A percentile compares a stretch with the other conserved stretches of the same genome.
Conservation (phyloP, 768 basidiomycete species). For the Sarcomyxa edulis region DNA sequence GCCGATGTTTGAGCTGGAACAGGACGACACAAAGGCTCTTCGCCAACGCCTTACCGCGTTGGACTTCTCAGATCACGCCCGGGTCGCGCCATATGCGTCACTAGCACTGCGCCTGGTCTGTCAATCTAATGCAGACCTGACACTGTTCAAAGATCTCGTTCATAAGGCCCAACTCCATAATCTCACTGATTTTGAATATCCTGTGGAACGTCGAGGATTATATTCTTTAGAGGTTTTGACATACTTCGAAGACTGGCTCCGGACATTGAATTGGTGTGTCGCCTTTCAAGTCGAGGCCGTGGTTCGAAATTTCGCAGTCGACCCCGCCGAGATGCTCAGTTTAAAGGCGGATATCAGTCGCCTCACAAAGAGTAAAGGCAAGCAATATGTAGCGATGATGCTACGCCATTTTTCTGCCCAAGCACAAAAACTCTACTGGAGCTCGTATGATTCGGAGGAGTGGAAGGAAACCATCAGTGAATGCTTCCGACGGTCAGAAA, state of each 20-base stretch:
- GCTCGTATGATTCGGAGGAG: constrained; percentile 19
- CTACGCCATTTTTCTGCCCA: constrained; percentile 32
- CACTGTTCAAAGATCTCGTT: constrained; percentile 32
- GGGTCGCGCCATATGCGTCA: constrained; percentile 48
- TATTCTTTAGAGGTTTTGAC: constrained; percentile 34
- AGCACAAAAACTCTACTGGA: constrained; percentile 19
- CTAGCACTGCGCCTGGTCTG: constrained; percentile 48
- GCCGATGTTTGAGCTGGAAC: constrained; percentile 29
- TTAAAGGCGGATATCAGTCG: constrained; percentile 30
- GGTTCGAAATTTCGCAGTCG: constrained; percentile 33
- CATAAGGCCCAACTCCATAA: constrained; percentile 31
- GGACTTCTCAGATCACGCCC: constrained; percentile 32
- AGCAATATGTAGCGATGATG: constrained; percentile 29
- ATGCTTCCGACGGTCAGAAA: constrained; percentile 23
- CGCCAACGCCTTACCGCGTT: constrained; percentile 35
- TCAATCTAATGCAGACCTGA: constrained; percentile 23
- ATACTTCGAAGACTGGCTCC: constrained; percentile 26
- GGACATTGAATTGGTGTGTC: constrained; percentile 39
- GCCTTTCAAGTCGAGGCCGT: constrained; percentile 56
- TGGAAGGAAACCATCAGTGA: constrained; percentile 18
- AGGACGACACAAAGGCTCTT: constrained; percentile 2
- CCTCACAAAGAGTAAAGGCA: constrained; percentile 24
- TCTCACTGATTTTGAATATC: constrained; percentile 28
- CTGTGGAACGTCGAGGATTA: constrained; percentile 33
- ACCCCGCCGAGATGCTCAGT: constrained; percentile 43